These are phyloP conservation scores for Candida multigemmis DNA, from an alignment of 805 yeast genomes.

Conservation along the genomic window DNA sequence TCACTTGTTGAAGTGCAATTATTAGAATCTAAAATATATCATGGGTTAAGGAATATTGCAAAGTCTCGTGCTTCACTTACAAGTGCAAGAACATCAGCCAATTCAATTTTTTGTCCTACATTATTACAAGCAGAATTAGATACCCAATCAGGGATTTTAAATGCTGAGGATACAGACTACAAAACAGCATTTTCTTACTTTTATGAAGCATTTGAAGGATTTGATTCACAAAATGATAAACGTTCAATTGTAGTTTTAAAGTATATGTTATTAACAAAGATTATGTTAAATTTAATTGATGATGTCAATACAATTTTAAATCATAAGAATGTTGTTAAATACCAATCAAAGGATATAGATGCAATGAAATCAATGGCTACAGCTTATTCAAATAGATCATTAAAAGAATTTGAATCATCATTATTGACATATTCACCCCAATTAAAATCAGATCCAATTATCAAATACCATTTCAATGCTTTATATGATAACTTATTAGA, in stretches of 20 bases:
- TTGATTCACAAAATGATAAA: conserved; percentile 54
- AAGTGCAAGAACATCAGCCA: conserved; percentile 95
- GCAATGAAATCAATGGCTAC: conserved; percentile 92
- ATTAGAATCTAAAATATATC: conserved; percentile 82
- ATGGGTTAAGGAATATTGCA: conserved; percentile 82
- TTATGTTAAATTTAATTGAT: conserved; percentile 81
- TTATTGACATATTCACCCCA: conserved; percentile 63
- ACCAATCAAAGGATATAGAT: conserved; percentile 78
- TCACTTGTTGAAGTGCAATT: conserved; percentile 93
- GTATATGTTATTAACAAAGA: conserved; percentile 86
- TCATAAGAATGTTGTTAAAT: conserved; percentile 60
- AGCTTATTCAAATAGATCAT: conserved; percentile 83
- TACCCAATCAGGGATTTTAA: conserved; percentile 88
- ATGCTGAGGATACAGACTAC: conserved; percentile 95
- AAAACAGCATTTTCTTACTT: conserved; percentile 94
- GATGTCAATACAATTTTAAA: conserved; percentile 75
- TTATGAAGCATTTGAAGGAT: conserved; percentile 91
- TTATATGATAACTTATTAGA: conserved; percentile 88
- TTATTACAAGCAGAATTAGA: conserved; percentile 89
- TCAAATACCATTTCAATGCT: conserved; percentile 86
- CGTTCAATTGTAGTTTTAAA: conserved; percentile 71
- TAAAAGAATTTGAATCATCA: conserved; percentile 85
- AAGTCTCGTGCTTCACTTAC: conserved; percentile 90
- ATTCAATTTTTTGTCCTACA: conserved; percentile 93
- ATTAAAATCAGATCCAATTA: conserved; percentile 77